These are phyloP conservation scores for Hygrophorus pudorinus DNA, from an alignment of 768 basidiomycete genomes.

Conservation along the genomic window DNA sequence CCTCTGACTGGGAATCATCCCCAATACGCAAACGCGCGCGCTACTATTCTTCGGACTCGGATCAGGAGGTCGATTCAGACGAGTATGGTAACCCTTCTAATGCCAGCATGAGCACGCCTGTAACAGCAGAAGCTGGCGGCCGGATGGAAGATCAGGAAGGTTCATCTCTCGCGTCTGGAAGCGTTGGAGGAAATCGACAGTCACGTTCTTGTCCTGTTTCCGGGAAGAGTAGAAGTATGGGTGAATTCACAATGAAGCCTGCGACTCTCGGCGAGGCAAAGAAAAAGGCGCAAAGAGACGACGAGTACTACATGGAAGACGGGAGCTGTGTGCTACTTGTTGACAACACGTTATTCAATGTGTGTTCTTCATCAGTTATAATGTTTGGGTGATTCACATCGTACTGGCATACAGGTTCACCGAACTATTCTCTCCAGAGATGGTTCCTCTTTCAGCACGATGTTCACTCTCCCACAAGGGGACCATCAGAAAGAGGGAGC, in stretches of 20 bases:
- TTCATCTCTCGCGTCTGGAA: no score
- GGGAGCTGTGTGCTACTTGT: slow-evolving; percentile 61
- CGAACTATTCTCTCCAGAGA: slow-evolving; percentile 51
- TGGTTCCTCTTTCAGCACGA: slow-evolving; percentile 49
- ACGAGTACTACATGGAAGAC: slow-evolving; percentile 54
- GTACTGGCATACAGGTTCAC: slow-evolving; percentile 56
- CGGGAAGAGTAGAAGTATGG: no score
- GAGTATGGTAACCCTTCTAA: neutral
- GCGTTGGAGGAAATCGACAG: no score
- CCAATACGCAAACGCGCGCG: neutral
- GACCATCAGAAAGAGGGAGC: slow-evolving; percentile 40
- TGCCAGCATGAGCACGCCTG: neutral
- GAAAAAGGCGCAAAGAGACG: no score
- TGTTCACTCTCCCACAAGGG: slow-evolving; percentile 63
- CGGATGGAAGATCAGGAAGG: no score
- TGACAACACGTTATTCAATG: slow-evolving; percentile 59
- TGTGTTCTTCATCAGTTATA: slow-evolving; percentile 19
- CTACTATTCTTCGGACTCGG: neutral
- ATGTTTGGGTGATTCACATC: slow-evolving; percentile 1
- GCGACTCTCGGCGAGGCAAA: no score
- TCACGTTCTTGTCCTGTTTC: no score
- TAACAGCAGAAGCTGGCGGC: slow-evolving; percentile 7
- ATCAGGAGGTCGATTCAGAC: neutral
- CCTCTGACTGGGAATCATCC: neutral
- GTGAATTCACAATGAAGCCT: no score